These are phyloP conservation scores for Sphaerulina musiva DNA, from an alignment of 2,329 filamentous ascomycete genomes.

Conservation along the genomic window DNA sequence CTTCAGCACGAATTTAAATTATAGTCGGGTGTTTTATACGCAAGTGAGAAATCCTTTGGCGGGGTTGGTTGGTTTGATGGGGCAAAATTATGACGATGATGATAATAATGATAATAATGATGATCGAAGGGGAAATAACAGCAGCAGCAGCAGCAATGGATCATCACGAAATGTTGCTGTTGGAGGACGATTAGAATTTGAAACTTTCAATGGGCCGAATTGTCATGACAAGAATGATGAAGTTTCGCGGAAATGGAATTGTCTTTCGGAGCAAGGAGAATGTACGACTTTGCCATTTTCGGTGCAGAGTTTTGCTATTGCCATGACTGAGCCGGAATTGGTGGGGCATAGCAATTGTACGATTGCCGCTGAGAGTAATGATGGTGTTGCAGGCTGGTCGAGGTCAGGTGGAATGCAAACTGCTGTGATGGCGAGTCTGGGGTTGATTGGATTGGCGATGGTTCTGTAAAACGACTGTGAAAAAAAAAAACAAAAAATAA, in stretches of 20 bases:
- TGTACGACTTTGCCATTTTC: constrained; percentile 10
- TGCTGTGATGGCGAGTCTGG: neutral
- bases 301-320: constrained; percentile 13
- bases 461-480: neutral
- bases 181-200: constrained; percentile 8
- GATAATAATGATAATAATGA: no score
- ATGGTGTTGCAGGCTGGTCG: neutral
- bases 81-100: no score
- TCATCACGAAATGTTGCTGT: no score
- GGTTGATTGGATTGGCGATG: neutral
- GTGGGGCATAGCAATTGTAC: constrained; percentile 12
- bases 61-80: no score
- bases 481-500: no score
- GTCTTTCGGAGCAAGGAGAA: constrained; percentile 3
- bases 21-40: constrained; percentile 9
- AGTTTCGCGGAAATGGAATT: constrained; percentile 8
- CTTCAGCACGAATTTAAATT: constrained; percentile 2
- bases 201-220: constrained; percentile 8
- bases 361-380: constrained; percentile 4
- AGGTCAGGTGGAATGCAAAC: neutral
- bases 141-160: no score
- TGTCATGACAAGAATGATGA: constrained; percentile 8
- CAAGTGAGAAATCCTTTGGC: constrained; percentile 12
- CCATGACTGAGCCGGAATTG: constrained; percentile 13
- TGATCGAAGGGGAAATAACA: neutral